phyloP scores from a whole-genome alignment of 805 yeast genomes.

The Saturnispora sanitii region DNA sequence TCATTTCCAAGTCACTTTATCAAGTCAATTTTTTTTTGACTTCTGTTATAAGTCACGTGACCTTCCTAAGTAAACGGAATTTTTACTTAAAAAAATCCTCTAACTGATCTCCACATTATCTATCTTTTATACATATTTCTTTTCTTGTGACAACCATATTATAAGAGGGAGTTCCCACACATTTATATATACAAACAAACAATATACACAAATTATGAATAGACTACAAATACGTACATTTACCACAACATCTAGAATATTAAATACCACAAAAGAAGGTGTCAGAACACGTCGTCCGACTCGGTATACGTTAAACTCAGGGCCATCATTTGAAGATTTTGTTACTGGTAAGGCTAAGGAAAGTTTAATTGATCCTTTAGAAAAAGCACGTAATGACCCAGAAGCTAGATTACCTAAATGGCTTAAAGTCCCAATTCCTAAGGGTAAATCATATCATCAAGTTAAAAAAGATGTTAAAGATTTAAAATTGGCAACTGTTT shows the following conservation, averaged over 20 bases:
- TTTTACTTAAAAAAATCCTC: too few relatives aligned
- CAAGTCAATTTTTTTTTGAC: too few relatives aligned
- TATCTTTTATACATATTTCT: too few relatives aligned
- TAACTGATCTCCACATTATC: too few relatives aligned
- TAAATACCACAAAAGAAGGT: neutral
- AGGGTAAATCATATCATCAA: slow-evolving; percentile 74
- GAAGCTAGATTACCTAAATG: slow-evolving; percentile 76
- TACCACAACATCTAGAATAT: neutral
- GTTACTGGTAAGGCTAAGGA: slow-evolving; percentile 70
- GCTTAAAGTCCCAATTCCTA: slow-evolving; percentile 96
- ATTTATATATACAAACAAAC: too few relatives aligned
- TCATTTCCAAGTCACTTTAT: too few relatives aligned
- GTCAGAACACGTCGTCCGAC: slow-evolving; percentile 41
- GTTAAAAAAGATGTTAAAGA: slow-evolving; percentile 83
- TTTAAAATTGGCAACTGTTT: slow-evolving; percentile 83
- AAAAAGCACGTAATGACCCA: slow-evolving; percentile 57
- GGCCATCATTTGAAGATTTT: slow-evolving; percentile 93
- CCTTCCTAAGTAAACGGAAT: too few relatives aligned
- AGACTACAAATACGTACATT: slow-evolving; percentile 1
- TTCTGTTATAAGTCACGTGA: too few relatives aligned
- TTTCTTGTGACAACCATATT: too few relatives aligned
- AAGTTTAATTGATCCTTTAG: slow-evolving; percentile 63
- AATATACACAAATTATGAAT: too few relatives aligned
- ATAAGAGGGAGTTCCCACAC: too few relatives aligned
- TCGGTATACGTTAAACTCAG: slow-evolving; percentile 53